These are phyloP conservation scores for Naematelia encephala DNA, from an alignment of 768 basidiomycete species.

Conservation along the genomic window DNA sequence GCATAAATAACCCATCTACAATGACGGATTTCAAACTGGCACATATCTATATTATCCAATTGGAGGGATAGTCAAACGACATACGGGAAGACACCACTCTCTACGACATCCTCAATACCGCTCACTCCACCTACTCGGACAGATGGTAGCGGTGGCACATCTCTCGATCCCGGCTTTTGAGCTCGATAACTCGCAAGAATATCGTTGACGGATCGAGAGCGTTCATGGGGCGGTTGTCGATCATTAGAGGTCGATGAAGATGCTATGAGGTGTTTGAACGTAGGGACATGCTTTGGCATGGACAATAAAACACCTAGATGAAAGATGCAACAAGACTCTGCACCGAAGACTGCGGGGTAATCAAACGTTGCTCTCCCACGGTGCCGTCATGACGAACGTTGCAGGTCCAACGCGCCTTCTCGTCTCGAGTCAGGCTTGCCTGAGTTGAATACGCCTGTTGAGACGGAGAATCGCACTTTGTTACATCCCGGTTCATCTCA, in stretches of 20 bases:
- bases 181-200: constrained; percentile 21
- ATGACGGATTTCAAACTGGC: too few species aligned
- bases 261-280: constrained; percentile 39
- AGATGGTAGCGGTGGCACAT: constrained; percentile 1
- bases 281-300: constrained; percentile 43
- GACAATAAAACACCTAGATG: not conserved
- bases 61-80: constrained; percentile 5
- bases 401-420: too few species aligned
- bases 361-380: too few species aligned
- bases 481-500: too few species aligned
- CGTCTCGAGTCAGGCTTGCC: too few species aligned
- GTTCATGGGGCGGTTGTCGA: constrained; percentile 10
- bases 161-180: constrained; percentile 3
- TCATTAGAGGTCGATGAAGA: too few species aligned
- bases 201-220: constrained; percentile 28
- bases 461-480: too few species aligned
- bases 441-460: too few species aligned
- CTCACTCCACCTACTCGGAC: constrained; percentile 1
- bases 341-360: too few species aligned
- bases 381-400: too few species aligned
- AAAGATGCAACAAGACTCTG: not conserved
- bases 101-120: constrained; percentile 18
- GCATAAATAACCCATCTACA: not conserved
- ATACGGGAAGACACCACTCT: constrained; percentile 33
- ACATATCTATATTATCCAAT: too few species aligned